These are phyloP conservation scores for Chlorella sp. DNA, from an alignment of 139 green algal genomes.

Conservation along the genomic window DNA sequence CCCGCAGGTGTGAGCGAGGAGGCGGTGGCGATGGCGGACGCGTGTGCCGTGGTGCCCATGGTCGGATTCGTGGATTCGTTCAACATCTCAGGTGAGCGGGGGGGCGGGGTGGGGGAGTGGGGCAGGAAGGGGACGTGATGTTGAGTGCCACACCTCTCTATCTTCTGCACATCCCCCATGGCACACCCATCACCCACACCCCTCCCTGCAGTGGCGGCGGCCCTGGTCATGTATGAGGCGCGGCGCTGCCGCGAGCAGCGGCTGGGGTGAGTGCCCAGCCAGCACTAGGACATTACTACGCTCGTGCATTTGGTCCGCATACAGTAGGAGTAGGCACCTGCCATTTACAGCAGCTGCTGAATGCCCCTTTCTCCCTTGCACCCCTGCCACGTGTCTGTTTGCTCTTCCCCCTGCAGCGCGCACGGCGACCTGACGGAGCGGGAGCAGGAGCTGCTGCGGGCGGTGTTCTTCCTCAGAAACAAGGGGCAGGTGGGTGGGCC, in stretches of 20 bases:
- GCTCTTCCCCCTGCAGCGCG: neutral
- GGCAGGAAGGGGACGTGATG: neutral
- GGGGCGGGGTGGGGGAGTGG: neutral
- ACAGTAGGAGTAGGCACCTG: too few species aligned
- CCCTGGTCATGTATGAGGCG: slow-evolving; percentile 73
- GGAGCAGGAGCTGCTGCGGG: slow-evolving; percentile 54
- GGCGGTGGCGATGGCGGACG: slow-evolving; percentile 67
- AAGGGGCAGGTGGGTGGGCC: slow-evolving; percentile 36
- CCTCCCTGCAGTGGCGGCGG: slow-evolving; percentile 47
- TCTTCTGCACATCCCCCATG: too few species aligned
- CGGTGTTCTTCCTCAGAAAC: slow-evolving; percentile 57
- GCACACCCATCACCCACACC: too few species aligned
- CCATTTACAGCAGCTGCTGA: neutral
- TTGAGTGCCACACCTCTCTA: too few species aligned
- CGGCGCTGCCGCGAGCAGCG: slow-evolving; percentile 29
- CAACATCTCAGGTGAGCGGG: slow-evolving; percentile 65
- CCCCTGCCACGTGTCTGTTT: too few species aligned
- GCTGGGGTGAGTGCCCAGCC: slow-evolving; percentile 34
- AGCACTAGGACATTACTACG: too few species aligned
- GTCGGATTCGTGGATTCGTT: slow-evolving; percentile 84
- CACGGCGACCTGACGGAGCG: slow-evolving; percentile 51
- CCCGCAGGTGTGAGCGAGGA: slow-evolving; percentile 64
- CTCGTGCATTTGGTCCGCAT: too few species aligned
- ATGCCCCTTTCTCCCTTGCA: neutral
- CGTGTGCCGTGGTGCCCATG: slow-evolving; percentile 74